Evolutionary conservation across 345 rosid species (phyloP).

Genomic region (Psidium friedrichsthalianum): DNA sequence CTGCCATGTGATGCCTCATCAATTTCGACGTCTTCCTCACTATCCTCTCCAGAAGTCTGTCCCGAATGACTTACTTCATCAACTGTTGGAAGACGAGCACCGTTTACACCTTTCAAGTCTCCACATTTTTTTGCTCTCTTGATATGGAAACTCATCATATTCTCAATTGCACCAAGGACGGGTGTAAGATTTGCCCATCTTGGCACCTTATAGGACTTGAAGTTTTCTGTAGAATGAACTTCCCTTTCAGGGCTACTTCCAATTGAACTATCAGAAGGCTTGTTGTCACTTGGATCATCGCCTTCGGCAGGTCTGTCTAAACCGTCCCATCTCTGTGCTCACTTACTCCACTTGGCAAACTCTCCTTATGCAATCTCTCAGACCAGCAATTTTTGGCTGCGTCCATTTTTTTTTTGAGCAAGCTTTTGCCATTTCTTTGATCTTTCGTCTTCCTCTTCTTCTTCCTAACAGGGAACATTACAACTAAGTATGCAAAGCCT

Average conservation of each 20-base stretch:
- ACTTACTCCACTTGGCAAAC: conserved; percentile 2
- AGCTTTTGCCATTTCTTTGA: conserved; percentile 51
- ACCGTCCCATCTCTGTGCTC: conserved; percentile 7
- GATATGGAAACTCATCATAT: conserved; percentile 61
- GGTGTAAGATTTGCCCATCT: conserved; percentile 59
- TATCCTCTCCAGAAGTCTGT: conserved; percentile 20
- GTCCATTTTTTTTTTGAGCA: conserved; percentile 37
- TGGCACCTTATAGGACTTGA: conserved; percentile 20
- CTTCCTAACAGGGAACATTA: conserved; percentile 25
- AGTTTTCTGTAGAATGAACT: conserved; percentile 20
- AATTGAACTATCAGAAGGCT: conserved; percentile 18
- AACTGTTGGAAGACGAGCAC: conserved; percentile 26
- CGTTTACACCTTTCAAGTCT: conserved; percentile 8
- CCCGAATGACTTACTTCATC: conserved; percentile 17
- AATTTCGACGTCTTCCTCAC: not conserved
- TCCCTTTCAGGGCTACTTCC: conserved; percentile 18
- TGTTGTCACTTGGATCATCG: conserved; percentile 11
- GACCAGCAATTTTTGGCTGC: conserved; percentile 9
- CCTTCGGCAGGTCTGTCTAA: conserved; percentile 10
- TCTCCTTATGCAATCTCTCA: conserved; percentile 14
- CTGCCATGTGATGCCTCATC: conserved; percentile 18
- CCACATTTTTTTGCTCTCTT: conserved; percentile 28
- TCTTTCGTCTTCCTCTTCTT: conserved; percentile 85
- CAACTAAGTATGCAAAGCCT: not conserved
- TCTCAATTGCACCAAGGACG: conserved; percentile 50